A percentile compares a stretch with the other conserved stretches of the same genome.
Conservation (phyloP, 768 basidiomycete genomes). For the Pleurotus giganteus region DNA sequence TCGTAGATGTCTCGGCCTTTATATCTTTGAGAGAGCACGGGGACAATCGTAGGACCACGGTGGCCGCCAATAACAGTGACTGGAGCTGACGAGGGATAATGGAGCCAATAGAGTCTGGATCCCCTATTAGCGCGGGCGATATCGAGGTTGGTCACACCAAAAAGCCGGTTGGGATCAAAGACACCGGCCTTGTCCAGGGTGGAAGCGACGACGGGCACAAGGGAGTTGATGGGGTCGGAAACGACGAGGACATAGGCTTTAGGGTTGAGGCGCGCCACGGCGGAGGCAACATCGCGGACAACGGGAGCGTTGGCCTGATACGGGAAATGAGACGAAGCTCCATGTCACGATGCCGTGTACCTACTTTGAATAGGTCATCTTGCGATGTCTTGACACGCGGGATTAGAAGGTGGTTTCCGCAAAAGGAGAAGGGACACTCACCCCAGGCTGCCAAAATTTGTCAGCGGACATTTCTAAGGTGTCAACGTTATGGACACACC, state of each 20-base stretch:
- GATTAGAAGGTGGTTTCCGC: constrained; percentile 22
- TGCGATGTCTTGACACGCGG: constrained; percentile 74
- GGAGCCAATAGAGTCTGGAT: constrained; percentile 75
- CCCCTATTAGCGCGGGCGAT: constrained; percentile 93
- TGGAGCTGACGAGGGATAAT: constrained; percentile 63
- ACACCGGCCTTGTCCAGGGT: constrained; percentile 90
- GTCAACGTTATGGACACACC: constrained; percentile 44
- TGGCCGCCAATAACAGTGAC: constrained; percentile 95
- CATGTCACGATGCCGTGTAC: constrained; percentile 22
- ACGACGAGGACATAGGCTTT: constrained; percentile 95
- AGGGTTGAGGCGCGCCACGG: constrained; percentile 82
- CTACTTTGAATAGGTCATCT: constrained; percentile 93
- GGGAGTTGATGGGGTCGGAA: constrained; percentile 98
- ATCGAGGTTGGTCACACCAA: constrained; percentile 98
- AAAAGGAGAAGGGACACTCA: constrained; percentile 42
- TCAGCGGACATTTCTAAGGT: constrained; percentile 18
- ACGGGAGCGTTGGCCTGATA: constrained; percentile 93
- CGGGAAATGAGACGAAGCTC: neutral
- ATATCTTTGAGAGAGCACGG: constrained; percentile 81
- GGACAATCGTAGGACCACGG: constrained; percentile 96
- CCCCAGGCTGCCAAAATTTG: constrained; percentile 64
- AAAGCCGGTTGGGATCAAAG: constrained; percentile 85
- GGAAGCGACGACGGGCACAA: constrained; percentile 94
- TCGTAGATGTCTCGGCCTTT: constrained; percentile 70
- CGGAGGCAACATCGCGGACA: constrained; percentile 91